phyloP scores from a whole-genome alignment of 2,329 filamentous ascomycete genomes.

The Penicillium sp. region DNA sequence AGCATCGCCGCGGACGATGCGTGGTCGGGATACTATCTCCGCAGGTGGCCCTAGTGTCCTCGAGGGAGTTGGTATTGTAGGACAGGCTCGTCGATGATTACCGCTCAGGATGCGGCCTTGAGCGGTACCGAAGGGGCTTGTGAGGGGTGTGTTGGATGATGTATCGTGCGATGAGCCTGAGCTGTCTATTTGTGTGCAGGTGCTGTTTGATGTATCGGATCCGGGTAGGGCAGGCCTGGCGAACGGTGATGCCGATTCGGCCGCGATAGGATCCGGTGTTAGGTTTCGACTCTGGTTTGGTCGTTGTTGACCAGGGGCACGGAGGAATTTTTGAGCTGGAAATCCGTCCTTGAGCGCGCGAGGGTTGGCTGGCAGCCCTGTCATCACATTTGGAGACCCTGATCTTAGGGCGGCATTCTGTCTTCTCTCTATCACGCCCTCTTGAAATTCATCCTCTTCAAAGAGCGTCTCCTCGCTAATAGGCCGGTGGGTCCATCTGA shows the following conservation, averaged over 20 bases:
- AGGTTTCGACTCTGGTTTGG: neutral
- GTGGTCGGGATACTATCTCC: slow-evolving; percentile 33
- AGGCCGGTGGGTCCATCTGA: slow-evolving; percentile 33
- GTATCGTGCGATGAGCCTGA: slow-evolving; percentile 5
- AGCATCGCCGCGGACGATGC: slow-evolving; percentile 32
- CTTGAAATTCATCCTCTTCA: slow-evolving; percentile 36
- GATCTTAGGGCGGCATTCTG: neutral
- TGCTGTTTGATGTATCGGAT: slow-evolving; percentile 12
- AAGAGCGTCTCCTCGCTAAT: slow-evolving; percentile 37
- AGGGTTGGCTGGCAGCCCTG: slow-evolving; percentile 37
- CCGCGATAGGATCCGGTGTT: neutral
- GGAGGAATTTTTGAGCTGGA: slow-evolving; percentile 15
- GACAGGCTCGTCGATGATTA: slow-evolving; percentile 5
- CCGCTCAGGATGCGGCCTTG: slow-evolving; percentile 5
- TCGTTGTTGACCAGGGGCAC: slow-evolving; percentile 8
- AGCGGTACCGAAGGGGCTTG: slow-evolving; percentile 3
- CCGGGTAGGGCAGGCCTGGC: slow-evolving; percentile 1
- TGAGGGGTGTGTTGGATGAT: slow-evolving; percentile 8
- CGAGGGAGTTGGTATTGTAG: slow-evolving; percentile 18
- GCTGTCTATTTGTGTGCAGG: slow-evolving; percentile 7
- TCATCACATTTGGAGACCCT: neutral
- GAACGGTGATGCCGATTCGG: slow-evolving; percentile 6
- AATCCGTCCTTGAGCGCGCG: slow-evolving; percentile 34
- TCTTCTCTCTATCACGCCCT: neutral
- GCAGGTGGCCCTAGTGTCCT: slow-evolving; percentile 24